Conservation (phyloP, 2,329 filamentous ascomycete species). For the Diaporthe sp. region DNA sequence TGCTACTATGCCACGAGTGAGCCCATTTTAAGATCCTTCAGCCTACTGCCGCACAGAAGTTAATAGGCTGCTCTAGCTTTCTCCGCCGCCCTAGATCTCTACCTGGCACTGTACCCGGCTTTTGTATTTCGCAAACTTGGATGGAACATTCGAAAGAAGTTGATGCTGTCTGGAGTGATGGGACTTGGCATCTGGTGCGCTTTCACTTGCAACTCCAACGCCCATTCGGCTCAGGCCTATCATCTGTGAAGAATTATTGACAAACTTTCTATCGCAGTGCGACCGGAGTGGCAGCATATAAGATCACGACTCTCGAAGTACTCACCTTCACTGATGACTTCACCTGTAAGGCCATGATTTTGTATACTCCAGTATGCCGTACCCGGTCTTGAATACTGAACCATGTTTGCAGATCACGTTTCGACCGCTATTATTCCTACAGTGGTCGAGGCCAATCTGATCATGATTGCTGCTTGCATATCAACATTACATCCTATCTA, state of each 20-base stretch:
- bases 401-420: not conserved
- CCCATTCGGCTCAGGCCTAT: too few relatives aligned
- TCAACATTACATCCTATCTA: conserved; percentile 7
- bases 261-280: not conserved
- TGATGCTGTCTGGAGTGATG: not conserved
- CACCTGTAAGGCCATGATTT: not conserved
- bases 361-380: too few relatives aligned
- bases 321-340: conserved; percentile 1
- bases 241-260: too few relatives aligned
- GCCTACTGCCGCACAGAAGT: not conserved
- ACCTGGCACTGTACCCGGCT: not conserved
- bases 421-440: not conserved
- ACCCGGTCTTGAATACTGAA: not conserved
- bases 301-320: conserved; percentile 10
- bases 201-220: not conserved
- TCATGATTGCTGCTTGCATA: conserved; percentile 7
- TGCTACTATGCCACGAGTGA: conserved; percentile 13
- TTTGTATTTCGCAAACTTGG: conserved; percentile 12
- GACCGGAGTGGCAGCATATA: not conserved
- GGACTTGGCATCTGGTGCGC: conserved; percentile 12
- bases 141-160: conserved; percentile 2
- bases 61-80: not conserved
- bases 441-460: not conserved
- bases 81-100: not conserved
- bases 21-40: not conserved